A percentile compares a stretch with the other conserved stretches of the same genome.
phyloP scores from a whole-genome alignment of 495 filamentous ascomycete species.

The Daldinia loculata region DNA sequence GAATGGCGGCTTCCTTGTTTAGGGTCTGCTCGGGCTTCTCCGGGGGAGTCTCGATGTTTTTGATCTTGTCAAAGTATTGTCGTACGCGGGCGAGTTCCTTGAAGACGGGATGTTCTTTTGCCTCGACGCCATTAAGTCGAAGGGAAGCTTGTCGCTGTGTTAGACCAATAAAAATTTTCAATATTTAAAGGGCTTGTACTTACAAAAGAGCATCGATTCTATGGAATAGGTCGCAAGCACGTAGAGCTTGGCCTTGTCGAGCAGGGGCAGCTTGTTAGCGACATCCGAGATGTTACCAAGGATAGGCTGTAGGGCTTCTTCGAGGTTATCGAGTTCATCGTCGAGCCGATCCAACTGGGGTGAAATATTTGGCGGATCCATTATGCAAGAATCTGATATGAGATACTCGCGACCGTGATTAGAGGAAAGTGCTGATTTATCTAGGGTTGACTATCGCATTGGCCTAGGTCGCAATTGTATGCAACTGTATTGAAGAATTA shows the following conservation, averaged over 20 bases:
- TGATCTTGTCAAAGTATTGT: conserved; percentile 94
- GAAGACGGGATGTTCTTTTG: conserved; percentile 85
- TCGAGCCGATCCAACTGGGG: conserved; percentile 75
- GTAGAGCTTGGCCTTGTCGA: conserved; percentile 94
- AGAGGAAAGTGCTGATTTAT: background rate
- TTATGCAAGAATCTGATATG: conserved; percentile 6
- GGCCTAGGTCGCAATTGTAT: background rate
- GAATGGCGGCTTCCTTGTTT: conserved; percentile 79
- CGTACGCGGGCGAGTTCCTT: conserved; percentile 83
- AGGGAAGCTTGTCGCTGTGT: conserved; percentile 69
- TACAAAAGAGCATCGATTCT: conserved; percentile 92
- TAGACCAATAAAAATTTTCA: conserved; percentile 26
- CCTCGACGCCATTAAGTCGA: conserved; percentile 78
- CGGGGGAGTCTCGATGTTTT: conserved; percentile 63
- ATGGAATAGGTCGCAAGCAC: conserved; percentile 84
- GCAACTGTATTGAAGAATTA: conserved; percentile 25
- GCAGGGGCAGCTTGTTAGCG: conserved; percentile 80
- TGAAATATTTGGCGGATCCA: conserved; percentile 56
- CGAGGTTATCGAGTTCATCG: conserved; percentile 77
- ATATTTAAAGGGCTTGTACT: conserved; percentile 33
- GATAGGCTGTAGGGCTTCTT: conserved; percentile 75
- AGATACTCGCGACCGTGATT: background rate
- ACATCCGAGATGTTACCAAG: conserved; percentile 68
- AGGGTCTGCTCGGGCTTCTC: conserved; percentile 67
- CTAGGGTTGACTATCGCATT: background rate